Percentiles rank a stretch among this genome's conserved stretches.
Conservation (phyloP, 805 yeast species). For the Kodamaea restingae region DNA sequence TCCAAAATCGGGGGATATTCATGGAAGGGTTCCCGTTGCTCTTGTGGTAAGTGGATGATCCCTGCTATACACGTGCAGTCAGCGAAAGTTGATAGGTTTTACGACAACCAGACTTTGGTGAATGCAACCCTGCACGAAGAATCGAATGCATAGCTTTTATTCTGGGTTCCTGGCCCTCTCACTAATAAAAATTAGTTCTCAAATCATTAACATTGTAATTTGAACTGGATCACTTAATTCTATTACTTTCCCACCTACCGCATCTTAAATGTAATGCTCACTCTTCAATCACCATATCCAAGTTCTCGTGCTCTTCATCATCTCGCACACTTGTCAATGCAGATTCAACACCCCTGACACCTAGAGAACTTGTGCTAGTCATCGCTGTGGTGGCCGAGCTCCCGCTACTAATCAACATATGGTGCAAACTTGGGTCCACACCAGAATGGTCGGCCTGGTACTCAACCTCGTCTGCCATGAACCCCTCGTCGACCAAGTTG, state of each 20-base stretch:
- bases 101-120: not conserved
- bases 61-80: conserved; percentile 84
- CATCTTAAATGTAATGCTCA: conserved; percentile 1
- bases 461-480: conserved; percentile 47
- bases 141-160: not conserved
- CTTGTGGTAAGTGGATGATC: conserved; percentile 93
- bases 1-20: conserved; percentile 86
- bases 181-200: too few relatives aligned
- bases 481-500: conserved; percentile 34
- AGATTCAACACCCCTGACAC: conserved; percentile 14
- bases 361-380: conserved; percentile 9
- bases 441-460: conserved; percentile 39
- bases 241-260: too few relatives aligned
- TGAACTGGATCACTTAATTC: too few relatives aligned
- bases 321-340: conserved; percentile 17
- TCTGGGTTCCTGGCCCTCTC: not conserved
- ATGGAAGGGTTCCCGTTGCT: conserved; percentile 93
- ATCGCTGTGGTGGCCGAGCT: conserved; percentile 5
- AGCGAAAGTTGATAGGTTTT: conserved; percentile 65
- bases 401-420: conserved; percentile 17
- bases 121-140: not conserved
- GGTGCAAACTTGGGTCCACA: conserved; percentile 14
- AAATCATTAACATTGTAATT: too few relatives aligned
- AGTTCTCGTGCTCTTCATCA: conserved; percentile 27
- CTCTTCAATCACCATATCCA: conserved; percentile 44